Evolutionary conservation across 768 basidiomycete genomes (phyloP).

Genomic region (Tephrocybe sp.): DNA sequence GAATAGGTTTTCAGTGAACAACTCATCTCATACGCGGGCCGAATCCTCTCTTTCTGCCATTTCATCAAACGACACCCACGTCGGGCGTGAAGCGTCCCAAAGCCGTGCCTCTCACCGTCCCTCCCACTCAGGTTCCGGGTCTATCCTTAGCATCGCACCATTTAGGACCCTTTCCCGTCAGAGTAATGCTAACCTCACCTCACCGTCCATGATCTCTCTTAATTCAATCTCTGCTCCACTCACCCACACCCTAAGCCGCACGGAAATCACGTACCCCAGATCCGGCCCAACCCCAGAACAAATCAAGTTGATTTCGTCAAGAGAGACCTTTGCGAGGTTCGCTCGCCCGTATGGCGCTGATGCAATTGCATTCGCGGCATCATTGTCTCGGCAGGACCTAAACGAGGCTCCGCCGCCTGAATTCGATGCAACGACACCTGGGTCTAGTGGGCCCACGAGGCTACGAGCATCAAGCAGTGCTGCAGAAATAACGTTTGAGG

Average conservation of each 20-base stretch:
- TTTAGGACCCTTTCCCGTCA: conserved; percentile 52
- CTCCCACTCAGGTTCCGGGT: conserved; percentile 29
- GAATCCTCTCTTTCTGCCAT: conserved; percentile 27
- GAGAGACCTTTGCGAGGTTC: conserved; percentile 65
- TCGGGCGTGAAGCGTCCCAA: conserved; percentile 21
- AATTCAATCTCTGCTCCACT: conserved; percentile 76
- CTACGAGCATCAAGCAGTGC: conserved; percentile 24
- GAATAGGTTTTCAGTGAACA: conserved; percentile 32
- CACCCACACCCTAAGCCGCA: conserved; percentile 66
- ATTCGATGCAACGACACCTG: conserved; percentile 36
- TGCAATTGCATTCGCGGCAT: conserved; percentile 62
- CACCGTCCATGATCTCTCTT: conserved; percentile 69
- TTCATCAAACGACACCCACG: conserved; percentile 20
- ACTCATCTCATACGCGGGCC: conserved; percentile 22
- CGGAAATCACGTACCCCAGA: conserved; percentile 68
- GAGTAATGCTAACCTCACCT: conserved; percentile 47
- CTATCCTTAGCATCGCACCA: conserved; percentile 37
- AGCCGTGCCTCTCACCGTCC: conserved; percentile 27
- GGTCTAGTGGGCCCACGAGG: conserved; percentile 24
- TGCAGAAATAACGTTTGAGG: conserved; percentile 11
- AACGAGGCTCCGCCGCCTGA: conserved; percentile 47
- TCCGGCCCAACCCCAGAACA: conserved; percentile 61
- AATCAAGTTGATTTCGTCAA: conserved; percentile 64
- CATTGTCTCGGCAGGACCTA: conserved; percentile 41
- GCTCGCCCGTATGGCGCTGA: conserved; percentile 76